Base-by-base conservation (phyloP, 2,329 filamentous ascomycete species). In the Fusarium sulawesiense region DNA sequence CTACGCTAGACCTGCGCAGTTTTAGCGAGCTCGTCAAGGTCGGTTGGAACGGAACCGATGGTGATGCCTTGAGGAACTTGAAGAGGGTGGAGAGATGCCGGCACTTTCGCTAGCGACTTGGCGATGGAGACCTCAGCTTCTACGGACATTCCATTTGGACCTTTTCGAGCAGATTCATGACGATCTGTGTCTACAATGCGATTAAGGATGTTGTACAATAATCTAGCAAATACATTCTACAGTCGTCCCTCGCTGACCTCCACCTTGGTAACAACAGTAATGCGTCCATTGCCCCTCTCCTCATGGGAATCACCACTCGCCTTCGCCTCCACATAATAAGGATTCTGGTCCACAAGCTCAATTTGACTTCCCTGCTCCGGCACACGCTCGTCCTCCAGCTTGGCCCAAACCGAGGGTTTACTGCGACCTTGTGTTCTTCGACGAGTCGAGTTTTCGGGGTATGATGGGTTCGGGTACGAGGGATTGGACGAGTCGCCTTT, bases 401-500 rank as follows among this genome's bases (percentile, higher is more conserved):
- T 78, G 7, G 77, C 71, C 77, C 77, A 78, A 7, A 66, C 42
- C 0, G 75, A 76, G 8, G 68, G 69, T n/a, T 71, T 70, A n/a
- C 63, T 68, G 3, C 54, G 68, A 2, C 44, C 68, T 9, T 63
- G 59, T 2, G 69, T 60, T 27, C 60, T 73, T 32, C 68, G 63
- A 8, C 72, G 72, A 14, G 70, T 57, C 3, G 72, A 73, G n/a
- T 30, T 60, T 3, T 75, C 63, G 3, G 65, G 68, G 16, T 73
- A 74, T 18, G 72, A 68, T 16, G 62, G 62, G 7, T 60, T 71
- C 18, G 62, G 66, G 18, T 75, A 76, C 3, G 73, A 74, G 3
- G 76, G 76, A 21, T 70, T 72, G 2, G 72, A 70, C 1, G 72
- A 64, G 41, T 70, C 51, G 23, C 70, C 70, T 21, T 57, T 71